Conservation (phyloP, 2,329 filamentous ascomycete species). For the Fusarium sp. region DNA sequence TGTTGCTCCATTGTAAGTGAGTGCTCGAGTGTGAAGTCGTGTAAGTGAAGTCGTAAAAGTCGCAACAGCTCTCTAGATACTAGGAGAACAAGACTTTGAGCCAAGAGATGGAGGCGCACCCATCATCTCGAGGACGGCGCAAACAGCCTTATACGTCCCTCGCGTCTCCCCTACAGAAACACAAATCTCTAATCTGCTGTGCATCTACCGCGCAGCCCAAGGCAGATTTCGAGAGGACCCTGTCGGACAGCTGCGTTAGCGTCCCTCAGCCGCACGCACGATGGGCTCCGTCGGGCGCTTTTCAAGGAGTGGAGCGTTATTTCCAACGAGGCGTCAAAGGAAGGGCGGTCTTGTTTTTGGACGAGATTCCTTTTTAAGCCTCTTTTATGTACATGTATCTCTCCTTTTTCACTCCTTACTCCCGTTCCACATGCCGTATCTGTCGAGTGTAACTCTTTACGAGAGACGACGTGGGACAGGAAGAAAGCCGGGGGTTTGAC, state of each 20-base stretch:
- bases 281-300: conserved; percentile 22
- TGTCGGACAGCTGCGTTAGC: conserved; percentile 39
- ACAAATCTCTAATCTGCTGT: neutral
- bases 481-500: neutral
- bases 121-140: neutral
- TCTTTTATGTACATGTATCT: neutral
- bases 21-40: neutral
- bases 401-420: neutral
- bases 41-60: conserved; percentile 7
- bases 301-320: conserved; percentile 18
- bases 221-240: conserved; percentile 40
- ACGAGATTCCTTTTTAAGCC: neutral
- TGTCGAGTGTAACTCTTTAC: neutral
- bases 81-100: neutral
- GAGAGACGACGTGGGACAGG: neutral
- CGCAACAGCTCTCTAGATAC: neutral
- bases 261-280: conserved; percentile 41
- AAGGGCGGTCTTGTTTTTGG: neutral
- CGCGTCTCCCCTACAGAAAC: neutral
- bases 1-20: conserved; percentile 35
- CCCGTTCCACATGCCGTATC: neutral
- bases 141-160: conserved; percentile 12
- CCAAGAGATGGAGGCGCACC: neutral
- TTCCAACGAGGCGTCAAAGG: conserved; percentile 13
- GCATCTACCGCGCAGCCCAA: conserved; percentile 27